Evolutionary conservation across 2,329 filamentous ascomycete species (phyloP), one percentile per base, ranked within the genome.

Genomic region (Calycina herbarum): DNA sequence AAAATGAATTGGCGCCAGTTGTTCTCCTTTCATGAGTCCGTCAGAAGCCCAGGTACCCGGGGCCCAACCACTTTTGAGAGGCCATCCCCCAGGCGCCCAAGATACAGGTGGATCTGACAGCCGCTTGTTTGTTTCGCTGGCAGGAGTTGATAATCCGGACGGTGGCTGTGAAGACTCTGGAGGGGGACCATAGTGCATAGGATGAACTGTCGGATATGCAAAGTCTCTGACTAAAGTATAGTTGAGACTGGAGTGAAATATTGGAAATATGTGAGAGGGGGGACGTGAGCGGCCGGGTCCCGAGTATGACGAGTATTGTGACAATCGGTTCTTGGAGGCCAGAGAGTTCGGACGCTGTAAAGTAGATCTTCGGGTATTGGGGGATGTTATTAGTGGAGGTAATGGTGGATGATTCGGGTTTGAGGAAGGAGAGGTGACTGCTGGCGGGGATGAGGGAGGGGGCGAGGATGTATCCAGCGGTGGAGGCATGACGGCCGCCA

Each of bases 141-240:
- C 88, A 10, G 94, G 93, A 0, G 94, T 97, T n/a, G 90, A 94
- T 71, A 91, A 84, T 65, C 89, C 90, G 0, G 93, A 96, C 8
- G 87, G 83, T n/a, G 88, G 86, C 62, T 82, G 80, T 61, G 87
- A 89, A 31, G 87, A 83, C 72, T 93, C 90, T 45, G 90, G 89
- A 17, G 92, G 89, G n/a, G 94, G 91, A 1, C 95, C 95, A 82
- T 97, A 97, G 81, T 98, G 95, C 78, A 97, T 84, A 56, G 92
- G 93, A 77, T 98, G 92, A 64, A 85, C 84, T 31, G 86, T 77
- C 38, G 92, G 88, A 77, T 98, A 99, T 71, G 95, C 95, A 80
- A 98, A 99, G 82, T 99, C 95, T 74, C 95, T 90, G 70, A 99
- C 94, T 57, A 92, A 83, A n/a, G 93, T 89, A 77, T 97, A 97